These are phyloP conservation scores for Cantharellus anzutake DNA, from an alignment of 768 basidiomycete species.

Conservation along the genomic window DNA sequence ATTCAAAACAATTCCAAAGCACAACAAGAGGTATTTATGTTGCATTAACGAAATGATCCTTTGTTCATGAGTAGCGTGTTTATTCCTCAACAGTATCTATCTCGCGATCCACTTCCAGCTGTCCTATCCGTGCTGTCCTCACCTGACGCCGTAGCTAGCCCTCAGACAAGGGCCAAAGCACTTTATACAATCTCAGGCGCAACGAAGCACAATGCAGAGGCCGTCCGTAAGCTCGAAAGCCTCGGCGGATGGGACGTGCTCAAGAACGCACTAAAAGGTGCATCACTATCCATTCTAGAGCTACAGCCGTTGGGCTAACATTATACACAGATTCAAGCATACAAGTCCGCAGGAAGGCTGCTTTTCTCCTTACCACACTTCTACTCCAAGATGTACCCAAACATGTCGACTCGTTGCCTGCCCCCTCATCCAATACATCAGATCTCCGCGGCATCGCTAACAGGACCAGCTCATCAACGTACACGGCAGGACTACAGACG, in stretches of 20 bases:
- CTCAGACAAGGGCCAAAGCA: slow-evolving; percentile 52
- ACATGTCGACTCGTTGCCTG: background rate
- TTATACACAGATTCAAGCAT: slow-evolving; percentile 50
- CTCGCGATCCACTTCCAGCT: slow-evolving; percentile 37
- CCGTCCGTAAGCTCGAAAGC: slow-evolving; percentile 33
- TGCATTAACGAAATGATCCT: background rate
- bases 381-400: slow-evolving; percentile 28
- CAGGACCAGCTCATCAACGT: background rate
- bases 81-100: slow-evolving; percentile 35
- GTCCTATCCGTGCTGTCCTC: slow-evolving; percentile 44
- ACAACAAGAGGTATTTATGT: slow-evolving; percentile 42
- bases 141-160: slow-evolving; percentile 22
- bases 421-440: background rate
- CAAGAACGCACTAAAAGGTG: slow-evolving; percentile 41
- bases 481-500: background rate
- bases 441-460: background rate
- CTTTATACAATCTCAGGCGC: slow-evolving; percentile 65
- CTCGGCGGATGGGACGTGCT: slow-evolving; percentile 47
- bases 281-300: slow-evolving; percentile 3
- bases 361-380: slow-evolving; percentile 57
- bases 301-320: slow-evolving; percentile 1
- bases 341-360: slow-evolving; percentile 52
- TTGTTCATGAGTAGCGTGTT: background rate
- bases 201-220: slow-evolving; percentile 56
- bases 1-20: slow-evolving; percentile 79